Evolutionary conservation across 495 filamentous ascomycete species (phyloP).

Genomic region (Pyrenula aspistea): DNA sequence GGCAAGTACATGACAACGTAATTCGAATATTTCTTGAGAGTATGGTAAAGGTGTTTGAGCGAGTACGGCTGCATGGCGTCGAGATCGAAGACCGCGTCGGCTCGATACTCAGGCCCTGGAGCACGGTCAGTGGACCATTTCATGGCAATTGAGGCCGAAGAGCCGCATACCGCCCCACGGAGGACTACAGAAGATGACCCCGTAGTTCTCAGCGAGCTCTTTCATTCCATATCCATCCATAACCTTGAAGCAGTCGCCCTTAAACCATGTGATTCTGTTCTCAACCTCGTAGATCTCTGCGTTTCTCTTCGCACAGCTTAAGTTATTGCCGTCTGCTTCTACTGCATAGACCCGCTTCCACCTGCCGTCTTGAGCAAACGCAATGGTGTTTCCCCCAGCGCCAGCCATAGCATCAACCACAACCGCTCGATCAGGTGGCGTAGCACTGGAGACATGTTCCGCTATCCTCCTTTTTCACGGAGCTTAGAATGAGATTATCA

Average conservation of each 20-base stretch:
- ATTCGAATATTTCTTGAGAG: slow-evolving; percentile 38
- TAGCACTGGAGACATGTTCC: slow-evolving; percentile 45
- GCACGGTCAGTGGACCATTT: background rate
- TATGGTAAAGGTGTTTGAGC: slow-evolving; percentile 44
- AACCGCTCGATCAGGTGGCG: slow-evolving; percentile 39
- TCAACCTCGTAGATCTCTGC: slow-evolving; percentile 75
- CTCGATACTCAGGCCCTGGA: slow-evolving; percentile 66
- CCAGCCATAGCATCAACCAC: slow-evolving; percentile 85
- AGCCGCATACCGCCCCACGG: slow-evolving; percentile 72
- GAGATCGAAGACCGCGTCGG: slow-evolving; percentile 73
- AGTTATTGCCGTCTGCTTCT: slow-evolving; percentile 63
- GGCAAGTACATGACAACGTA: slow-evolving; percentile 73
- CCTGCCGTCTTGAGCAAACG: slow-evolving; percentile 64
- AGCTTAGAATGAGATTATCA: background rate
- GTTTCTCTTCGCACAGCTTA: slow-evolving; percentile 87
- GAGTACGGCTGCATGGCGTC: slow-evolving; percentile 78
- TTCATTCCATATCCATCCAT: slow-evolving; percentile 32
- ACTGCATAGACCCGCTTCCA: slow-evolving; percentile 80
- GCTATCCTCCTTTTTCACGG: slow-evolving; percentile 54
- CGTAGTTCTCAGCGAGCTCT: slow-evolving; percentile 34
- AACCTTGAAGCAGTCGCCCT: slow-evolving; percentile 68
- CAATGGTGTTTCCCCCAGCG: slow-evolving; percentile 89
- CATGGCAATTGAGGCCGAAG: background rate
- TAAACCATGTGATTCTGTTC: slow-evolving; percentile 70
- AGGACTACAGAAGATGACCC: slow-evolving; percentile 77